Base-by-base conservation (phyloP, 306 rosid genomes). In the Begonia peltatifolia region DNA sequence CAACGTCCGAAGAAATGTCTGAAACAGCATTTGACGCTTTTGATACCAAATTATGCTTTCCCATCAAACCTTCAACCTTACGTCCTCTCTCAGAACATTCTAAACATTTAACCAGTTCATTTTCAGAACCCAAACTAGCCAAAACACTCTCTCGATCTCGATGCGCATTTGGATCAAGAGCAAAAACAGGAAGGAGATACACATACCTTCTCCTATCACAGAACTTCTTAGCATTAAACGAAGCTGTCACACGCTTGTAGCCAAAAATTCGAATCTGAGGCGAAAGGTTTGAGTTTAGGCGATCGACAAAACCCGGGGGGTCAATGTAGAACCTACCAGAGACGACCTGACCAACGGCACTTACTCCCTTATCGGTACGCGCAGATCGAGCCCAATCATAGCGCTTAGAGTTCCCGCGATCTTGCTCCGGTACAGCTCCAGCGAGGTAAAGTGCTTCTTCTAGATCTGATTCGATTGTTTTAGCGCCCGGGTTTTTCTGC, bases 401-500 rank as follows among this genome's bases (percentile, higher is more conserved):
- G 10, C 90, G 79, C 58, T 78, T 74, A 14, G 94, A 74, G 48
- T 38, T 56, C 61, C 79, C 82, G 3, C 87, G 94, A 60, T 82
- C 95, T 11, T 80, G 90, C 36, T 89, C 95, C 44, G 97, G 85
- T 5, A 85, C 90, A 20, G 81, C 94, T 38, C 87, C 87, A 63
- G 97, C 66, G 35, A 42, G 63, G 70, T 67, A 85, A 16, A 89
- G 77, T 43, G 85, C 94, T 64, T 89, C 94, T 63, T 89, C 97
- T 22, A 89, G 78, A 64, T 85, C 97, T 49, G 94, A 86, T 68
- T 89, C 97, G 53, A 85, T 89, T 66, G 97, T 85, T 74, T 89
- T 89, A 47, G 94, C 97, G 63, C 97, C 94, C 6, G 97, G 95
- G 64, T 89, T 89, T 63, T 89, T 85, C 70, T 89, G 97, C 95